A percentile compares a stretch with the other conserved stretches of the same genome.
These are phyloP conservation scores for Malassezia caprae DNA, from an alignment of 1,284 basidiomycete genomes.

Conservation along the genomic window DNA sequence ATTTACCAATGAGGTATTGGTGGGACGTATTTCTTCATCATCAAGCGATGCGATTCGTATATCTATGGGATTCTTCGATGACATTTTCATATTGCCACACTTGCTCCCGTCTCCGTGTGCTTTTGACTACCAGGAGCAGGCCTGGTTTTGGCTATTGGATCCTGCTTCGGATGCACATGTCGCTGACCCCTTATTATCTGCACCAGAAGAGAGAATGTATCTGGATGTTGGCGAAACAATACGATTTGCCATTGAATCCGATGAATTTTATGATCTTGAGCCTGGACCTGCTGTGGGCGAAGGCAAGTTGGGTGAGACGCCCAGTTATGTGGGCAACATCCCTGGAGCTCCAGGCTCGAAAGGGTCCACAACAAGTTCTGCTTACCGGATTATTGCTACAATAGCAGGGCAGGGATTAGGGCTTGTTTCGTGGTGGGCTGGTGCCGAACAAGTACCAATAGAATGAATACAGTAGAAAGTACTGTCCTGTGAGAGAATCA, in stretches of 20 bases:
- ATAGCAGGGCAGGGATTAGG: slow-evolving; percentile 83
- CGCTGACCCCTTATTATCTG: slow-evolving; percentile 23
- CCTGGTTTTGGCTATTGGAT: slow-evolving; percentile 50
- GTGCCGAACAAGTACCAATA: slow-evolving; percentile 42
- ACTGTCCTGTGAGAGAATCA: no score
- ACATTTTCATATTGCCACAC: slow-evolving; percentile 66
- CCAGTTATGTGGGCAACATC: slow-evolving; percentile 22
- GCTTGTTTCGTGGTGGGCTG: slow-evolving; percentile 54
- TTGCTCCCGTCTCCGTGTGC: slow-evolving; percentile 63
- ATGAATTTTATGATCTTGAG: slow-evolving; percentile 82
- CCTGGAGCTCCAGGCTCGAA: slow-evolving; percentile 63
- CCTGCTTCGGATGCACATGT: slow-evolving; percentile 36
- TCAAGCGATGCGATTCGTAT: slow-evolving; percentile 50
- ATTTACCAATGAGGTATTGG: slow-evolving; percentile 75
- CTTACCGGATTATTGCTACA: slow-evolving; percentile 57
- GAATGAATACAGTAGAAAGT: not conserved
- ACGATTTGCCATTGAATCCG: slow-evolving; percentile 75
- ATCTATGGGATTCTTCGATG: slow-evolving; percentile 83
- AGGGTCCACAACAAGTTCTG: slow-evolving; percentile 39
- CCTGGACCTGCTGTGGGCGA: slow-evolving; percentile 58
- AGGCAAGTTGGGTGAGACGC: slow-evolving; percentile 24
- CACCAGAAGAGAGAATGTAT: slow-evolving; percentile 63
- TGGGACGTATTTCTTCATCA: slow-evolving; percentile 65
- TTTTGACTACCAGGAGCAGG: slow-evolving; percentile 53
- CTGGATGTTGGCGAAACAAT: slow-evolving; percentile 71